Evolutionary conservation across 495 filamentous ascomycete genomes (phyloP), one percentile per base, ranked within the genome.

Genomic region (Penicillium atrosanguineum): DNA sequence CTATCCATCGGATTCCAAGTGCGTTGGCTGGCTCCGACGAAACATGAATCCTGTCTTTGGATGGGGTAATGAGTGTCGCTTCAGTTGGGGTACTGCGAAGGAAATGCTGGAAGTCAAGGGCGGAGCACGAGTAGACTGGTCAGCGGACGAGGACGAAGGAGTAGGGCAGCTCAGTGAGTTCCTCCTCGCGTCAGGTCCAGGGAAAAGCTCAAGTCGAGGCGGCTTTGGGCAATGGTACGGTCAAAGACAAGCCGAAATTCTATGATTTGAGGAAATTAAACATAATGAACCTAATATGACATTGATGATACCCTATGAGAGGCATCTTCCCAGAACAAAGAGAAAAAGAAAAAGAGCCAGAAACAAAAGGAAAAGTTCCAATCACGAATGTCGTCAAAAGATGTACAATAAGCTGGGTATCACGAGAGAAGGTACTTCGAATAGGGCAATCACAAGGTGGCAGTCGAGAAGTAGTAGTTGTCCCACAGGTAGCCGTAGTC

Each of bases 401-500:
- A 41, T 56, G 45, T 23, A 42, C 50, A 52, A 49, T 34, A 62
- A 53, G 12, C 37, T 45, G 60, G 62, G 55, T 68, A 65, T 69
- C 61, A 56, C 56, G 53, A 50, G 48, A 52, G 55, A 62, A 57
- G 18, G 36, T 42, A 40, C 45, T 15, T 41, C 41, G 26, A 37
- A 28, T 43, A 34, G 31, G 14, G 31, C 31, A 55, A 48, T 73
- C 58, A 90, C 53, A 88, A 60, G 1, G 86, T 89, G 21, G 86
- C 82, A 11, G 85, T 88, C 11, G 84, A 79, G 69, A 97, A 97
- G 70, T 98, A 93, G 64, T 95, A 97, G 47, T 95, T 89, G 72
- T 97, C 93, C 94, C 94, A 98, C 15, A 98, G 77, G 64, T 94
- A 97, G 65, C 95, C 89, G 61, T 97, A 97, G 64, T 98, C 95